phyloP scores from a whole-genome alignment of 2,329 filamentous ascomycete genomes.

The Clonostachys byssicola region DNA sequence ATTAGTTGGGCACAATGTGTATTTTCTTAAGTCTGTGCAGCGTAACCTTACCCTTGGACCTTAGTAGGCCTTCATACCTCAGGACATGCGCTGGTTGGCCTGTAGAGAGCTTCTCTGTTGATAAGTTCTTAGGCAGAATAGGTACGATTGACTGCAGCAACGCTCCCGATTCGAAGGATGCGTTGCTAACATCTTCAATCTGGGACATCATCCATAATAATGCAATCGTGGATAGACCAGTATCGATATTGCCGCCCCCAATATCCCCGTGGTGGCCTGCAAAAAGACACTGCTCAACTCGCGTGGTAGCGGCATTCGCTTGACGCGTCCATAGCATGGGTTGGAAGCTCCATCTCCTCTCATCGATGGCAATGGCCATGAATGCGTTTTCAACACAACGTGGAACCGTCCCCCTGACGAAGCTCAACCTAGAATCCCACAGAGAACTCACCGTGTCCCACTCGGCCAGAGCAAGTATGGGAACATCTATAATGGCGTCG shows the following conservation, averaged over 20 bases:
- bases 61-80: not conserved
- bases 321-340: not conserved
- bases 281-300: not conserved
- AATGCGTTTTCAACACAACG: not conserved
- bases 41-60: not conserved
- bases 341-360: not conserved
- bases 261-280: not conserved
- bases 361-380: not conserved
- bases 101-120: not conserved
- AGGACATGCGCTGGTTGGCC: not conserved
- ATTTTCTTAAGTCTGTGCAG: not conserved
- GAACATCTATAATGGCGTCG: not conserved
- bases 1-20: not conserved
- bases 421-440: not conserved
- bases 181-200: not conserved
- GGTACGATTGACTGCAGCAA: not conserved
- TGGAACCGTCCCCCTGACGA: not conserved
- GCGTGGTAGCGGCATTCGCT: not conserved
- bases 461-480: not conserved
- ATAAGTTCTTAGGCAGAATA: not conserved
- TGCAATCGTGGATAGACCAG: not conserved
- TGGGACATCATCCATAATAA: not conserved
- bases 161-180: not conserved
- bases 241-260: not conserved
- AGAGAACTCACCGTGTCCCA: not conserved